phyloP scores from a whole-genome alignment of 2,329 filamentous ascomycete genomes.

The Balansia obtecta region DNA sequence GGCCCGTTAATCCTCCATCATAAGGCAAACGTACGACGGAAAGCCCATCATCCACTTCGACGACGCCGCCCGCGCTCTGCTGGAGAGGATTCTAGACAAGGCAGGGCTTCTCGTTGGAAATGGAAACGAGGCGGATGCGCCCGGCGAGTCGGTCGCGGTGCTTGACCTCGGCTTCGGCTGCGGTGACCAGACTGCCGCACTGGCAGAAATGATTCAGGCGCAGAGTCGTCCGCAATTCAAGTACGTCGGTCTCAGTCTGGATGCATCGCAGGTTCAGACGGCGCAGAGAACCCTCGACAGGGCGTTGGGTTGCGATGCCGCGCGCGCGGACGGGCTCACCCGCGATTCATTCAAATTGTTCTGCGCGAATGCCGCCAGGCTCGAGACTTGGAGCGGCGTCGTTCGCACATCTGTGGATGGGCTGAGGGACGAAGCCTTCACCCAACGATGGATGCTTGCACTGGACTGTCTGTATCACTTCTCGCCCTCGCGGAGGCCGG shows the following conservation, averaged over 20 bases:
- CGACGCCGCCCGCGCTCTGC: constrained; percentile 35
- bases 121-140: neutral
- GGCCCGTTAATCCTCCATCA: neutral
- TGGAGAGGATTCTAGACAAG: constrained; percentile 31
- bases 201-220: constrained; percentile 20
- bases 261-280: constrained; percentile 28
- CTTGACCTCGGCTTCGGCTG: constrained; percentile 47
- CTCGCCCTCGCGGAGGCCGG: constrained; percentile 33
- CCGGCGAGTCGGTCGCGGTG: constrained; percentile 18
- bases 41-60: constrained; percentile 24
- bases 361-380: constrained; percentile 35
- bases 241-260: constrained; percentile 42
- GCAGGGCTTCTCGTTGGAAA: constrained; percentile 25
- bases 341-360: constrained; percentile 25
- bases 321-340: neutral
- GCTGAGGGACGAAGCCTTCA: constrained; percentile 13
- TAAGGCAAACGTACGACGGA: constrained; percentile 19
- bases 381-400: constrained; percentile 25
- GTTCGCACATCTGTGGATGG: constrained; percentile 15
- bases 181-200: constrained; percentile 41
- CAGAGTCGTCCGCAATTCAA: constrained; percentile 17
- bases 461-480: constrained; percentile 48
- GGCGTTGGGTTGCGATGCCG: constrained; percentile 11
- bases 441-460: constrained; percentile 37
- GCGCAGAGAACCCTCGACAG: constrained; percentile 20